A percentile compares a stretch with the other conserved stretches of the same genome.
Evolutionary conservation across 2,329 filamentous ascomycete genomes (phyloP).

Genomic region (Pseudogymnoascus verrucosus): DNA sequence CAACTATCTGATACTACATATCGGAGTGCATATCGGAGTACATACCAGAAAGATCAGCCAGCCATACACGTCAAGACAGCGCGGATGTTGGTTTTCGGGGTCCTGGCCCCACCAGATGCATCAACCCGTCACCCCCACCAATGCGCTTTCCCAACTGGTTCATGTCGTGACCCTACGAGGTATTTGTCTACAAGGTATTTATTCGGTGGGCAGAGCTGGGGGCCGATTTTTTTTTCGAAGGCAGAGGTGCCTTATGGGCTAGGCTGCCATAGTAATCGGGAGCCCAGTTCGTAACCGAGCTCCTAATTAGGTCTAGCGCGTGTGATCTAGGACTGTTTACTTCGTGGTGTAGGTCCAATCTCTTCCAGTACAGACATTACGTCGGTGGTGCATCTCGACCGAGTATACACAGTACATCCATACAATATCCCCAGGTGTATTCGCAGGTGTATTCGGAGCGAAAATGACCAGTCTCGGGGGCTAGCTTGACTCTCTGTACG

Average conservation of each 20-base stretch:
- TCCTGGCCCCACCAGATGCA: neutral
- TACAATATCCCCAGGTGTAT: too few relatives aligned
- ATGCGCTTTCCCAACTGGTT: conserved; percentile 3
- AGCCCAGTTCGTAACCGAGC: too few relatives aligned
- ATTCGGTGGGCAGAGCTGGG: too few relatives aligned
- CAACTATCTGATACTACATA: neutral
- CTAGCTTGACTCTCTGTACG: neutral
- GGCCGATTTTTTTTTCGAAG: too few relatives aligned
- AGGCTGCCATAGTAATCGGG: too few relatives aligned
- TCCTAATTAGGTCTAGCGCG: too few relatives aligned
- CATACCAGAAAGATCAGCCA: neutral
- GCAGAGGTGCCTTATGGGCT: too few relatives aligned
- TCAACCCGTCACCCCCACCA: conserved; percentile 3
- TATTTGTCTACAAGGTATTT: neutral
- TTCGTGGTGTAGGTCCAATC: neutral
- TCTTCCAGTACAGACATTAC: neutral
- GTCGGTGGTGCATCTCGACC: neutral
- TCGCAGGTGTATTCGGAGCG: neutral
- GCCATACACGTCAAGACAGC: neutral
- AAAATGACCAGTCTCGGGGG: neutral
- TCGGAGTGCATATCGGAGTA: neutral
- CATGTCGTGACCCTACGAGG: neutral
- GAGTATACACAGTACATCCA: too few relatives aligned
- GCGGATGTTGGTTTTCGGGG: neutral
- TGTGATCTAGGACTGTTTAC: too few relatives aligned